A percentile compares a stretch with the other conserved stretches of the same genome.
These are phyloP conservation scores for Alternaria brassicae DNA, from an alignment of 2,329 filamentous ascomycete species.

Conservation along the genomic window DNA sequence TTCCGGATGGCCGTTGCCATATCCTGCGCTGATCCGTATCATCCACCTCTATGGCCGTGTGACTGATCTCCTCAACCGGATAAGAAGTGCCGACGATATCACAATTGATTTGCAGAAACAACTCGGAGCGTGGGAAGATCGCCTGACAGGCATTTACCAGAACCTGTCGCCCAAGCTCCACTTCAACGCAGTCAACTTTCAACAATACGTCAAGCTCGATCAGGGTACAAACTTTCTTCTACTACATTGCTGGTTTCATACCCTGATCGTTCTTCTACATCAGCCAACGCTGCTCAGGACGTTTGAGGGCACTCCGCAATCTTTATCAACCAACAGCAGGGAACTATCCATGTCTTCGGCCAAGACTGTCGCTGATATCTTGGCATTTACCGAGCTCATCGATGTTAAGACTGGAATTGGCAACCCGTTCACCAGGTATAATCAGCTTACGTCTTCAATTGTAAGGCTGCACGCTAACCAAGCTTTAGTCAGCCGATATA, in stretches of 20 bases:
- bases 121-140: slow-evolving; percentile 78
- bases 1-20: slow-evolving; percentile 77
- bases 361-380: slow-evolving; percentile 88
- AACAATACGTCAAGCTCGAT: slow-evolving; percentile 78
- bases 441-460: neutral
- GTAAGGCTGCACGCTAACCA: slow-evolving; percentile 17
- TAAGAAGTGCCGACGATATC: slow-evolving; percentile 75
- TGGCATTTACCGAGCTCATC: slow-evolving; percentile 84
- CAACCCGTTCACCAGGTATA: slow-evolving; percentile 76
- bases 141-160: slow-evolving; percentile 78
- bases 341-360: slow-evolving; percentile 86
- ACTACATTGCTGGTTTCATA: slow-evolving; percentile 88
- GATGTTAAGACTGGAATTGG: slow-evolving; percentile 86
- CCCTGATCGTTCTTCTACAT: slow-evolving; percentile 82
- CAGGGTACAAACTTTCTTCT: slow-evolving; percentile 88
- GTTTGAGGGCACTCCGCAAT: slow-evolving; percentile 72
- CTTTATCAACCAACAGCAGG: slow-evolving; percentile 79
- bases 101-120: slow-evolving; percentile 75
- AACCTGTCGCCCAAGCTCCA: slow-evolving; percentile 75
- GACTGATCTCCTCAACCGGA: slow-evolving; percentile 83
- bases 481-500: slow-evolving; percentile 79
- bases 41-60: slow-evolving; percentile 86
- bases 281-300: slow-evolving; percentile 83
- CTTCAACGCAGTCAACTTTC: slow-evolving; percentile 87
- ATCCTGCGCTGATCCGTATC: slow-evolving; percentile 80